phyloP scores from a whole-genome alignment of 2,329 filamentous ascomycete genomes.

The Tolypocladium inflatum region DNA sequence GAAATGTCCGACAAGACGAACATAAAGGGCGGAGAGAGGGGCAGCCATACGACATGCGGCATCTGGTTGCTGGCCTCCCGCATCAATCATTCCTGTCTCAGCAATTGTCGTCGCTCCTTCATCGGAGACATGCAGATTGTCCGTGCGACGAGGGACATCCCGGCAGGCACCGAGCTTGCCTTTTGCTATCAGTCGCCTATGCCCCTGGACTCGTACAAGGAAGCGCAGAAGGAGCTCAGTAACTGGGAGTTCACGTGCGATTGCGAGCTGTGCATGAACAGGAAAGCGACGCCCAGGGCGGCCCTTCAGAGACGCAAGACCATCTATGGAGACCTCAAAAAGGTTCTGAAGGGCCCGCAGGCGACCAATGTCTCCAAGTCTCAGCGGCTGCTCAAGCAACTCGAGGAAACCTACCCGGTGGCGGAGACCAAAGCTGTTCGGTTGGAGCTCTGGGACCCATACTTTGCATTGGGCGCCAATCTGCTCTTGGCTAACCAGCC shows the following conservation, averaged over 20 bases:
- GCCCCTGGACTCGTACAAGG: slow-evolving; percentile 13
- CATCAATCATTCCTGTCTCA: slow-evolving; percentile 43
- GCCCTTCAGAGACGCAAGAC: no score
- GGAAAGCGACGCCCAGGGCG: slow-evolving; percentile 9
- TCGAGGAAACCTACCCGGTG: slow-evolving; percentile 14
- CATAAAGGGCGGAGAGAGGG: background rate
- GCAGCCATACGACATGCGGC: slow-evolving; percentile 14
- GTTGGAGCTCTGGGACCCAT: slow-evolving; percentile 11
- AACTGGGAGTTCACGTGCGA: slow-evolving; percentile 32
- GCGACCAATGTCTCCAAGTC: no score
- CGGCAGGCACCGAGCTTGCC: slow-evolving; percentile 33
- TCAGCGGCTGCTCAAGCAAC: slow-evolving; percentile 1
- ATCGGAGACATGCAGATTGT: slow-evolving; percentile 46
- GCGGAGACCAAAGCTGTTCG: slow-evolving; percentile 1
- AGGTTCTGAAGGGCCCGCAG: no score
- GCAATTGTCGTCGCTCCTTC: slow-evolving; percentile 36
- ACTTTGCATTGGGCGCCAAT: slow-evolving; percentile 7
- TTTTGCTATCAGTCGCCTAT: slow-evolving; percentile 25
- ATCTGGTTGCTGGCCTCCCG: slow-evolving; percentile 38
- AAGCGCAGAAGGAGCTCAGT: slow-evolving; percentile 18
- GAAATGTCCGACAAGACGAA: background rate
- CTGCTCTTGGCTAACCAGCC: background rate
- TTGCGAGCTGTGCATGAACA: slow-evolving; percentile 27
- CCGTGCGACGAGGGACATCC: slow-evolving; percentile 33
- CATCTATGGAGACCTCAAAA: no score